A percentile compares a stretch with the other conserved stretches of the same genome.
Evolutionary conservation across 768 basidiomycete species (phyloP).

Genomic region (Phlegmacium glaucopus): DNA sequence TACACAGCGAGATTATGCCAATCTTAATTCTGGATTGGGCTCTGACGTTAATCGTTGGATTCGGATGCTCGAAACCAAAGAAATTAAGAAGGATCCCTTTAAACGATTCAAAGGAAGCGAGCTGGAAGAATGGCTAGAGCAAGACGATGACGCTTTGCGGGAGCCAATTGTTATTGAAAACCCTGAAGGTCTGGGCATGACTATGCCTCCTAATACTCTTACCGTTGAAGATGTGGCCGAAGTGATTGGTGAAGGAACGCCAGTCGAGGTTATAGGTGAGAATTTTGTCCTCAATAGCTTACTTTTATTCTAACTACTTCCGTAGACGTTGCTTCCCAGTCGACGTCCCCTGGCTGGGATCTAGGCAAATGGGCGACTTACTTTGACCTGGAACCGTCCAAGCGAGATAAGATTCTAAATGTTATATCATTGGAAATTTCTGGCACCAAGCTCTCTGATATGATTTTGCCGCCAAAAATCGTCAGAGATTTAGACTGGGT

Average conservation of each 20-base stretch:
- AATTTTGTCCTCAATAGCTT: slow-evolving; percentile 3
- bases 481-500: slow-evolving; percentile 96
- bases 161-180: slow-evolving; percentile 82
- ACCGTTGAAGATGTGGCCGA: slow-evolving; percentile 80
- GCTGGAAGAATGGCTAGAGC: slow-evolving; percentile 75
- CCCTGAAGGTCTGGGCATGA: slow-evolving; percentile 85
- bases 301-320: not conserved
- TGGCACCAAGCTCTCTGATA: slow-evolving; percentile 75
- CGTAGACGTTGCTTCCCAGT: slow-evolving; percentile 85
- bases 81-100: slow-evolving; percentile 61
- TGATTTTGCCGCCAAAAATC: slow-evolving; percentile 78
- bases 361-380: slow-evolving; percentile 90
- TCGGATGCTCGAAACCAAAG: slow-evolving; percentile 64
- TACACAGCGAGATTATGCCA: slow-evolving; percentile 75
- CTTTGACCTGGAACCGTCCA: slow-evolving; percentile 60
- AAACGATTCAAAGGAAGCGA: slow-evolving; percentile 63
- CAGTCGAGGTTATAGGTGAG: slow-evolving; percentile 91
- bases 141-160: slow-evolving; percentile 66
- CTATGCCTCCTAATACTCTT: slow-evolving; percentile 71
- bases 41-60: slow-evolving; percentile 68
- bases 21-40: slow-evolving; percentile 56
- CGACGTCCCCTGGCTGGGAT: slow-evolving; percentile 83
- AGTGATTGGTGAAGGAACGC: slow-evolving; percentile 70
- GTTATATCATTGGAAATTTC: slow-evolving; percentile 96
- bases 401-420: slow-evolving; percentile 86